These are phyloP conservation scores for Picea glauca DNA, from an alignment of 75 land plant species.

Conservation along the genomic window DNA sequence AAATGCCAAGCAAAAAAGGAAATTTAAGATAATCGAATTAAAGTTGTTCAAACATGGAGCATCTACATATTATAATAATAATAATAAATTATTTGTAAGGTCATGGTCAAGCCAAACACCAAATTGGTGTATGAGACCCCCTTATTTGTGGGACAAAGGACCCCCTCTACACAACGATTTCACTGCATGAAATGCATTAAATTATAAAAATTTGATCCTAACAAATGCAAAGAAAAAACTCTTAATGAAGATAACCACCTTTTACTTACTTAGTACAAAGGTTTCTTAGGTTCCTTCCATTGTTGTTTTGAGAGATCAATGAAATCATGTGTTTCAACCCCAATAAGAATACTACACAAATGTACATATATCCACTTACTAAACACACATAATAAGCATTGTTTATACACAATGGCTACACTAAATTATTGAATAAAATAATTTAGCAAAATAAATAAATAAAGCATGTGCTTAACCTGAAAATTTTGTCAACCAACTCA, in stretches of 20 bases:
- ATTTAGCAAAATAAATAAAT: not conserved
- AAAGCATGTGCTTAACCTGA: constrained; percentile 48
- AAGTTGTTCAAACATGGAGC: not conserved
- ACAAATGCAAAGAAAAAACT: not conserved
- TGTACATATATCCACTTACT: not conserved
- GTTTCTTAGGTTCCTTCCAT: constrained; percentile 91
- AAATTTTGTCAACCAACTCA: constrained; percentile 89
- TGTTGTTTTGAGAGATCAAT: constrained; percentile 96
- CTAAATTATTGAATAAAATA: not conserved
- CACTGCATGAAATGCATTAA: not conserved
- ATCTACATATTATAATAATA: not conserved
- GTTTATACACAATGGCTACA: not conserved
- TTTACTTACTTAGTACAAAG: constrained; percentile 75
- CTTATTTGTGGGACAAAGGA: too few species aligned
- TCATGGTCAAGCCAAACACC: too few species aligned
- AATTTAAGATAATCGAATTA: not conserved
- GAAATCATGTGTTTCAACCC: constrained; percentile 98
- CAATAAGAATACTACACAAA: constrained; percentile 85
- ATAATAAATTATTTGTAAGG: not conserved
- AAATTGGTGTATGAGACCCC: too few species aligned
- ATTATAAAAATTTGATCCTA: too few species aligned
- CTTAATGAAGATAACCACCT: not conserved
- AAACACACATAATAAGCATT: not conserved
- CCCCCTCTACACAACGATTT: too few species aligned
- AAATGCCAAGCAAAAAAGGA: too few species aligned